Percentiles rank a stretch among this genome's conserved stretches.
Conservation (phyloP, 768 basidiomycete genomes). For the Psilocybe tampanensis region DNA sequence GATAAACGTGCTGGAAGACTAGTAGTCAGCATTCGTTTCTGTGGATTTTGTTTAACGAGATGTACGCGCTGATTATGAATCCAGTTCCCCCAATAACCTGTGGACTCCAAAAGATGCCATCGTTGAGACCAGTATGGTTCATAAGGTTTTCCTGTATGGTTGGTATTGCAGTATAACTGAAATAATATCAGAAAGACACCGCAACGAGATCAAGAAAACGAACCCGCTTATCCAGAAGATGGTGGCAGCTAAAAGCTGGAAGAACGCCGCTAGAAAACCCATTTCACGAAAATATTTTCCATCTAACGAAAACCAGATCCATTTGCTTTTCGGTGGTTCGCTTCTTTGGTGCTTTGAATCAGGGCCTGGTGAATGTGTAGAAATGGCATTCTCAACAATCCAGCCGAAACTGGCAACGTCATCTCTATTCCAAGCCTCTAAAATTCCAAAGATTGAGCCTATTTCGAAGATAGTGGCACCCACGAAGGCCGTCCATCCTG, state of each 20-base stretch:
- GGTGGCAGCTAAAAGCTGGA: slow-evolving; percentile 56
- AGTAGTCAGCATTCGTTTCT: neutral
- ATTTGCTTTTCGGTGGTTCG: slow-evolving; percentile 12
- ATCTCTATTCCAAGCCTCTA: slow-evolving; percentile 56
- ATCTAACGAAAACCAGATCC: slow-evolving; percentile 42
- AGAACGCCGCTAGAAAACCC: slow-evolving; percentile 50
- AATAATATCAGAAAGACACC: slow-evolving; percentile 11
- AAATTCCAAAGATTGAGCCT: slow-evolving; percentile 53
- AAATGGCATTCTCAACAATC: slow-evolving; percentile 15
- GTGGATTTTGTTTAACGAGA: neutral
- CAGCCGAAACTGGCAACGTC: slow-evolving; percentile 16
- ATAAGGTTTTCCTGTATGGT: slow-evolving; percentile 33
- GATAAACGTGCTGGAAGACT: slow-evolving; percentile 32
- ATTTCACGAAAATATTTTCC: slow-evolving; percentile 42
- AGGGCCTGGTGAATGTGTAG: neutral
- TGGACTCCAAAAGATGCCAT: slow-evolving; percentile 62
- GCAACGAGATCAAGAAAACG: neutral
- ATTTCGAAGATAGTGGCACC: slow-evolving; percentile 65
- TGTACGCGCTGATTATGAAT: slow-evolving; percentile 53
- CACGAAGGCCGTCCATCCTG: slow-evolving; percentile 52
- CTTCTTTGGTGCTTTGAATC: neutral
- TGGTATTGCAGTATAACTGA: slow-evolving; percentile 39
- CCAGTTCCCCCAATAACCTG: slow-evolving; percentile 64
- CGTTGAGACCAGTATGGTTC: slow-evolving; percentile 30
- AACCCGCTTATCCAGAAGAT: slow-evolving; percentile 64